Evolutionary conservation across 345 rosid genomes (phyloP), one percentile per base, ranked within the genome.

Genomic region (Jatropha curcas): DNA sequence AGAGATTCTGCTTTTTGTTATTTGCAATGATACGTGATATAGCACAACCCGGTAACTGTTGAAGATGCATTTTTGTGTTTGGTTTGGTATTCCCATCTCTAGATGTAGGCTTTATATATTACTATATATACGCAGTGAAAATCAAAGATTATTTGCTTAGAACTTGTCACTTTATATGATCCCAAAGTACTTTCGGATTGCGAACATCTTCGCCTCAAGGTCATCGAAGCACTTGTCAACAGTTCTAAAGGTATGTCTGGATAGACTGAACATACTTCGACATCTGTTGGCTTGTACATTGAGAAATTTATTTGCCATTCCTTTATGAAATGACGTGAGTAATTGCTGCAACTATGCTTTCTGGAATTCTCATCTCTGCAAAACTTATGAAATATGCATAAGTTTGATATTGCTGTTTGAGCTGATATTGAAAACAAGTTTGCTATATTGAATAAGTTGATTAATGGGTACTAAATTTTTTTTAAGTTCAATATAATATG

Each of bases 291-390:
- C 46, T 70, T 71, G 62, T 79, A 75, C 61, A 79, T 7, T 13
- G 65, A 10, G 65, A 60, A 79, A 75, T 79, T 76, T 60, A 73
- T 67, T 53, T 82, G 85, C 68, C 79, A 79, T 4, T 81, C 82
- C 0, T 69, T 82, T 3, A 76, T 82, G 74, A 82, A 19, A 82
- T 79, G 74, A 79, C 83, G 16, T 73, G 85, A 27, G 83, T 79
- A 10, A 79, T 24, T 14, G 81, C 73, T 0, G 83, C 81, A 2
- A 73, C 85, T 28, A 82, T 35, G 51, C 85, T 79, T 31, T 61
- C 68, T 22, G 85, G 85, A 27, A 82, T 76, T 6, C 68, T 76
- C 80, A 76, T 79, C 67, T 76, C 83, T 82, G 80, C 68, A 34
- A 9, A 22, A 39, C 56, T n/a, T n/a, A 13, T 41, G 27, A 33